Conservation (phyloP, 2,329 filamentous ascomycete genomes). For the Apiospora saccharicola region DNA sequence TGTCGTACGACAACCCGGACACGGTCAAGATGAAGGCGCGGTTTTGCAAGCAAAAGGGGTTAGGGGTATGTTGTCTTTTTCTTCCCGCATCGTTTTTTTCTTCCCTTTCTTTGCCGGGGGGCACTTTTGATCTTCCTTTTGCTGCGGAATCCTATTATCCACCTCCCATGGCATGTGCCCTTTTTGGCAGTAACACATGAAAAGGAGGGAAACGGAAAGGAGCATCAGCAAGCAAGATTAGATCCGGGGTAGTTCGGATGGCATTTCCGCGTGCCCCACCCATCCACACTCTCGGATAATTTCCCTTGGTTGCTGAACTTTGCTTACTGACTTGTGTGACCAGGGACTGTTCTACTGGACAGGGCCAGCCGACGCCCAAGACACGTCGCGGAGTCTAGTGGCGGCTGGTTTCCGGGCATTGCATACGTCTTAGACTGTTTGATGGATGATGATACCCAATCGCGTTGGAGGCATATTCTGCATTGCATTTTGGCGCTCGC, state of each 20-base stretch:
- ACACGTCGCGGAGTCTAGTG: conserved; percentile 64
- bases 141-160: background rate
- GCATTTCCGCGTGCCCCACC: background rate
- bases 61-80: conserved; percentile 61
- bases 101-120: too few relatives aligned
- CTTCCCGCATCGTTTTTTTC: too few relatives aligned
- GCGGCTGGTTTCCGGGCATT: conserved; percentile 65
- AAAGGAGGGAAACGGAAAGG: background rate
- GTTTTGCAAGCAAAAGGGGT: conserved; percentile 73
- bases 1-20: conserved; percentile 80
- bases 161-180: background rate
- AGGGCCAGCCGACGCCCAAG: conserved; percentile 72
- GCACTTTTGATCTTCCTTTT: conserved; percentile 25
- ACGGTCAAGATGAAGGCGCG: conserved; percentile 79
- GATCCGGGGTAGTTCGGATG: background rate
- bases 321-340: background rate
- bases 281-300: background rate
- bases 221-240: background rate
- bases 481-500: background rate
- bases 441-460: background rate
- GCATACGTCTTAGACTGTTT: conserved; percentile 50
- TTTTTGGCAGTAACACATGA: background rate
- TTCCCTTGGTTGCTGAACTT: background rate
- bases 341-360: conserved; percentile 85
- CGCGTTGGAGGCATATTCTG: background rate